Evolutionary conservation across 345 rosid genomes (phyloP).

Genomic region (Bruguiera sexangula): DNA sequence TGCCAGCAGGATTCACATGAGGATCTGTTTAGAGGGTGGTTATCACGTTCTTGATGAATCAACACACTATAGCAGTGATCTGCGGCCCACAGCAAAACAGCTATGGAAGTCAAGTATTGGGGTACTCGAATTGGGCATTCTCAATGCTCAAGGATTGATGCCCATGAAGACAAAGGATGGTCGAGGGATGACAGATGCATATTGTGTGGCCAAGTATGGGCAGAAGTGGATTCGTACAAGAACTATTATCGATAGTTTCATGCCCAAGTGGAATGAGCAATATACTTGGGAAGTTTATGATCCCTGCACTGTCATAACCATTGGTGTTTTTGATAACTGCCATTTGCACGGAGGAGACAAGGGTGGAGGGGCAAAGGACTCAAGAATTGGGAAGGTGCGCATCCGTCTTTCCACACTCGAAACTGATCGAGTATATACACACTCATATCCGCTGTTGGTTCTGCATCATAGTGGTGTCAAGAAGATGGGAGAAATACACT

Average conservation of each 20-base stretch:
- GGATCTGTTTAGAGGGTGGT: conserved; percentile 69
- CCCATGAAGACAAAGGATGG: conserved; percentile 91
- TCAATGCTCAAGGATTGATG: conserved; percentile 69
- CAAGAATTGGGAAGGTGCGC: conserved; percentile 87
- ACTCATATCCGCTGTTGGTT: conserved; percentile 79
- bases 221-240: conserved; percentile 96
- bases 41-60: conserved; percentile 97
- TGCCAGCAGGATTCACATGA: conserved; percentile 70
- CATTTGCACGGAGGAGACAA: conserved; percentile 67
- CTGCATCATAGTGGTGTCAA: conserved; percentile 68
- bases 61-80: conserved; percentile 91
- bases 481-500: conserved; percentile 86
- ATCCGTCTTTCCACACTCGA: conserved; percentile 85
- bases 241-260: conserved; percentile 72
- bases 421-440: conserved; percentile 78
- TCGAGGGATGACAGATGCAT: conserved; percentile 67
- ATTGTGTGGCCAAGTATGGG: conserved; percentile 94
- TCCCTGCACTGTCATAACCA: conserved; percentile 84
- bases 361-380: conserved; percentile 41
- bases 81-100: conserved; percentile 81
- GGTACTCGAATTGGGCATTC: conserved; percentile 80
- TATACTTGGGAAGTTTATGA: conserved; percentile 97
- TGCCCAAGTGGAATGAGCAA: conserved; percentile 89
- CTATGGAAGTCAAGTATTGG: conserved; percentile 73
- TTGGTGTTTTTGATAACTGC: conserved; percentile 78